These are phyloP conservation scores for Globisporangium cederbergense DNA, from an alignment of 352 stramenopile genomes.

Conservation along the genomic window DNA sequence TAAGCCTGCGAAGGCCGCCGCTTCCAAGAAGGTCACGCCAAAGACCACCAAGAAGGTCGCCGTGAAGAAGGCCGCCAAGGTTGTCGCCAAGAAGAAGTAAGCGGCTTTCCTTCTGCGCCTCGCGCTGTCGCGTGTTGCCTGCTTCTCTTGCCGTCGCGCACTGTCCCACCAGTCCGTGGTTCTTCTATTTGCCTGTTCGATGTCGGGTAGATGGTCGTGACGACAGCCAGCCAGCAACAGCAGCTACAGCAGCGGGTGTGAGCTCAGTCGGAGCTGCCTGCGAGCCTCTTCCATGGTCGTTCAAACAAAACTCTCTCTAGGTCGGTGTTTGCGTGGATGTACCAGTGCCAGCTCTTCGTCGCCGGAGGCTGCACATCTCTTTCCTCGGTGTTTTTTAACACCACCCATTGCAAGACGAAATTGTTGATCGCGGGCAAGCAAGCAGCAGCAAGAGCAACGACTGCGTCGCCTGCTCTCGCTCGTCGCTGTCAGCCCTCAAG, in stretches of 20 bases:
- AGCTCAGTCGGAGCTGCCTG: background rate
- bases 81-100: slow-evolving; percentile 47
- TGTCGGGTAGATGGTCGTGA: background rate
- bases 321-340: slow-evolving; percentile 31
- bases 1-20: slow-evolving; percentile 24
- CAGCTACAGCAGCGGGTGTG: background rate
- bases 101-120: background rate
- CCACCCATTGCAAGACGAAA: slow-evolving; percentile 58
- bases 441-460: background rate
- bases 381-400: slow-evolving; percentile 89
- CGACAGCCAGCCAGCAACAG: background rate
- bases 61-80: slow-evolving; percentile 26
- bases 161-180: background rate
- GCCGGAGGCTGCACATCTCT: slow-evolving; percentile 6
- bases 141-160: background rate
- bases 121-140: background rate
- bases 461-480: background rate
- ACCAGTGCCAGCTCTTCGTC: slow-evolving; percentile 9
- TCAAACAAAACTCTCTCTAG: slow-evolving; percentile 19
- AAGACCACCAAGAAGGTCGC: slow-evolving; percentile 36
- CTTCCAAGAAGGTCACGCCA: slow-evolving; percentile 39
- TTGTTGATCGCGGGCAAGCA: slow-evolving; percentile 4
- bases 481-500: too few species aligned
- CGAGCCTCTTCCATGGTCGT: slow-evolving; percentile 12
- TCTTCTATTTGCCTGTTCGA: slow-evolving; percentile 2